These are phyloP conservation scores for Cubamyces lactineus DNA, from an alignment of 768 basidiomycete genomes.

Conservation along the genomic window DNA sequence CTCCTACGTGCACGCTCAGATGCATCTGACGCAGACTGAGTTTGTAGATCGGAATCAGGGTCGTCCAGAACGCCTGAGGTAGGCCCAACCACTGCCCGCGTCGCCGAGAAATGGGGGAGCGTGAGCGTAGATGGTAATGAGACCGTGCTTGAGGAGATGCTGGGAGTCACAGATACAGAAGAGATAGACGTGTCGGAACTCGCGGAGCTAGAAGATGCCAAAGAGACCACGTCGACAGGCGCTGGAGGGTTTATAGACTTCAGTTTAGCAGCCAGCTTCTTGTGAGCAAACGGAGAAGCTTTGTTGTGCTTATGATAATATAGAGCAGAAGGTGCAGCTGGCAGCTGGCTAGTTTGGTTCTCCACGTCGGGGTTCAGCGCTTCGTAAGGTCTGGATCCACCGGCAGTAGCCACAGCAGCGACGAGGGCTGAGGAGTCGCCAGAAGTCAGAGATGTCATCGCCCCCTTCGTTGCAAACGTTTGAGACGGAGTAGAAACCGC, in stretches of 20 bases:
- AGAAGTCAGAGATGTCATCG: no score
- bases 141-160: background rate
- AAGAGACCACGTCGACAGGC: background rate
- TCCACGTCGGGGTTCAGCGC: background rate
- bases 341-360: background rate
- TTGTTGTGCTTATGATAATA: background rate
- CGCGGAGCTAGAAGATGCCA: background rate
- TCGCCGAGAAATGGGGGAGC: background rate
- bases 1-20: conserved; percentile 16
- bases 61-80: conserved; percentile 11
- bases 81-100: conserved; percentile 2
- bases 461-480: background rate
- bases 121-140: background rate
- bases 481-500: background rate
- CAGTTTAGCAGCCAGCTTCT: conserved; percentile 7
- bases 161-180: background rate
- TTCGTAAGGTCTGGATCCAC: background rate
- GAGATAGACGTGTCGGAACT: background rate
- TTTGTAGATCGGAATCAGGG: conserved; percentile 13
- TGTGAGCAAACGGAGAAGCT: background rate
- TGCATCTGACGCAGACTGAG: conserved; percentile 3
- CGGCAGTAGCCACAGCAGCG: background rate
- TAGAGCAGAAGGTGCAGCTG: background rate
- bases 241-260: background rate
- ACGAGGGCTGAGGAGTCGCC: no score